phyloP scores from a whole-genome alignment of 805 yeast species.

The Wickerhamiella dianesei region DNA sequence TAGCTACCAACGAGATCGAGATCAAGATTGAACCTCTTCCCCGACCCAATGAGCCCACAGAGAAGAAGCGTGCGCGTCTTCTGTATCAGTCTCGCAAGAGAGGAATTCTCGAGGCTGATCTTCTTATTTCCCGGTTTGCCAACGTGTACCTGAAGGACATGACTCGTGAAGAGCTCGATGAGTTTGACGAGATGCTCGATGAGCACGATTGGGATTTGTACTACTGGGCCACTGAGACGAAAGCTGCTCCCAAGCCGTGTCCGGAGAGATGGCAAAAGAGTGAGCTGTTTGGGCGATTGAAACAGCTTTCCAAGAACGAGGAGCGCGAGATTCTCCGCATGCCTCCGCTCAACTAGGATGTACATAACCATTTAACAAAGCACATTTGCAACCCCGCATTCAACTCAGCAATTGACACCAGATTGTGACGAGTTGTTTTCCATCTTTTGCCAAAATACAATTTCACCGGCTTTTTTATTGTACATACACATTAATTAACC shows the following conservation, averaged over 20 bases:
- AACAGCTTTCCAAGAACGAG: constrained; percentile 59
- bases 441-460: no score
- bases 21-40: constrained; percentile 66
- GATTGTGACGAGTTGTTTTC: no score
- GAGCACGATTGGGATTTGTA: constrained; percentile 99
- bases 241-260: constrained; percentile 60
- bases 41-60: constrained; percentile 58
- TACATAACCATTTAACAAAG: no score
- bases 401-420: background rate
- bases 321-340: constrained; percentile 66
- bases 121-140: constrained; percentile 75
- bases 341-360: constrained; percentile 46
- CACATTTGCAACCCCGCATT: background rate
- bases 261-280: constrained; percentile 77
- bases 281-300: constrained; percentile 47
- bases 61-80: constrained; percentile 71
- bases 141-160: constrained; percentile 51
- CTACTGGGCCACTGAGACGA: constrained; percentile 88
- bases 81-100: constrained; percentile 86
- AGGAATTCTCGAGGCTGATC: constrained; percentile 88
- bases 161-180: constrained; percentile 55
- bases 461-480: no score
- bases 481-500: no score
- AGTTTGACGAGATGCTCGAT: constrained; percentile 70
- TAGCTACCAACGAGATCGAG: constrained; percentile 8